These are phyloP conservation scores for Cardamine chenopodiifolia DNA, from an alignment of 345 rosid species.

Conservation along the genomic window DNA sequence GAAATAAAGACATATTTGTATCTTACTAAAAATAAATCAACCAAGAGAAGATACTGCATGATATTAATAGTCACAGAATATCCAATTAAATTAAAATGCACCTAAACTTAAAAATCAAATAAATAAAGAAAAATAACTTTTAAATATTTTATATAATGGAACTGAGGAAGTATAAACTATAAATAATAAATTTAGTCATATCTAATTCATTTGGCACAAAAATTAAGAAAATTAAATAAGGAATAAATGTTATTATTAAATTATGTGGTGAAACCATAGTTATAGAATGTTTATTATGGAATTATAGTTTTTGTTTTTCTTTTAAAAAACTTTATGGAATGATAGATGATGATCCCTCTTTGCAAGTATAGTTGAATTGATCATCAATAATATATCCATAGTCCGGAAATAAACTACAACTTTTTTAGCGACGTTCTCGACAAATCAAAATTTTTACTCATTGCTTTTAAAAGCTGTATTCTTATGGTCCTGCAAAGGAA, in stretches of 20 bases:
- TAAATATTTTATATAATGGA: too few relatives aligned
- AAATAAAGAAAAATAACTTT: not conserved
- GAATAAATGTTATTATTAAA: too few relatives aligned
- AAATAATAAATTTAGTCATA: not conserved
- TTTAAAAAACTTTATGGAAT: not conserved
- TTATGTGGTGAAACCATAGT: not conserved
- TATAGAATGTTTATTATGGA: not conserved
- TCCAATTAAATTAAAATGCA: not conserved
- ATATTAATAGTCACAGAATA: too few relatives aligned
- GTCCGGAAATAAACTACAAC: not conserved
- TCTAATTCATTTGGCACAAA: not conserved
- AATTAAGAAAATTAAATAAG: too few relatives aligned
- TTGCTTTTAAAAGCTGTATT: conserved; percentile 3
- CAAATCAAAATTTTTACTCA: not conserved
- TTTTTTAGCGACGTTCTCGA: not conserved
- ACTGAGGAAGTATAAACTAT: not conserved
- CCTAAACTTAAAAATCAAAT: not conserved
- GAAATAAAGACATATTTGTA: too few relatives aligned
- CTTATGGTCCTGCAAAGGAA: conserved; percentile 9
- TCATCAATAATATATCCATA: conserved; percentile 3
- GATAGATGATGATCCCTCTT: not conserved
- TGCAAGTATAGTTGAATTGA: not conserved
- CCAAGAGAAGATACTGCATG: not conserved
- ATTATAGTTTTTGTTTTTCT: too few relatives aligned
- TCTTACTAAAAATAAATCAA: not conserved